Percentiles rank a stretch among this genome's conserved stretches.
Conservation (phyloP, 768 basidiomycete genomes). For the Sarcodon sp. region DNA sequence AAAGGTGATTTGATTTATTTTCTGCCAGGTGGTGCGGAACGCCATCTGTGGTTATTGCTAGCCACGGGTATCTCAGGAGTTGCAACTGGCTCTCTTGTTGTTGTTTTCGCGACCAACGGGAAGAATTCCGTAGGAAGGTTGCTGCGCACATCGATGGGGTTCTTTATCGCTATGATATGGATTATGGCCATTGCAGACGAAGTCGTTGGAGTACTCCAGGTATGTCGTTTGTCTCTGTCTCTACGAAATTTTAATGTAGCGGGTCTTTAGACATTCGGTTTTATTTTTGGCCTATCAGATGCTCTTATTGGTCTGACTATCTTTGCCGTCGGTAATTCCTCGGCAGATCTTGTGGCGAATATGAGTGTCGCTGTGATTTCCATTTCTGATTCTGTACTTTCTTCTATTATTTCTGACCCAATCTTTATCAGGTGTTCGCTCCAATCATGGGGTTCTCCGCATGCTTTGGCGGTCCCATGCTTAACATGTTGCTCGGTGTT, state of each 20-base stretch:
- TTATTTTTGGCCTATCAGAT: conserved; percentile 91
- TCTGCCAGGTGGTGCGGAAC: conserved; percentile 28
- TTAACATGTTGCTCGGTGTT: conserved; percentile 83
- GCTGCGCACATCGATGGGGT: conserved; percentile 81
- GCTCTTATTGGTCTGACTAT: conserved; percentile 95
- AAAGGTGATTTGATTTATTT: neutral
- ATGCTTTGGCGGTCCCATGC: conserved; percentile 89
- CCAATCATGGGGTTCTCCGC: conserved; percentile 94
- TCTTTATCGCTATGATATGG: conserved; percentile 87
- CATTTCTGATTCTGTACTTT: neutral
- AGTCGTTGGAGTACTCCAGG: conserved; percentile 83
- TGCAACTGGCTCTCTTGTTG: conserved; percentile 38
- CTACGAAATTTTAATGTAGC: neutral
- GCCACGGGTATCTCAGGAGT: conserved; percentile 44
- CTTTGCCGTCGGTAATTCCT: conserved; percentile 92
- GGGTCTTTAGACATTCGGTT: conserved; percentile 64
- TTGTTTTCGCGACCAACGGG: conserved; percentile 47
- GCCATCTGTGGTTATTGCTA: conserved; percentile 38
- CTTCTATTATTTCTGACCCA: neutral
- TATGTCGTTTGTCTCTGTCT: conserved; percentile 18
- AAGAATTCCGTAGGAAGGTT: conserved; percentile 43
- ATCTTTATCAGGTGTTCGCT: conserved; percentile 49
- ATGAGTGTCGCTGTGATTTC: conserved; percentile 77
- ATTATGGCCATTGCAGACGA: conserved; percentile 98
- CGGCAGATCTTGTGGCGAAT: conserved; percentile 95